phyloP scores from a whole-genome alignment of 176 grass and related monocot genomes.

The Puccinellia tenuiflora region DNA sequence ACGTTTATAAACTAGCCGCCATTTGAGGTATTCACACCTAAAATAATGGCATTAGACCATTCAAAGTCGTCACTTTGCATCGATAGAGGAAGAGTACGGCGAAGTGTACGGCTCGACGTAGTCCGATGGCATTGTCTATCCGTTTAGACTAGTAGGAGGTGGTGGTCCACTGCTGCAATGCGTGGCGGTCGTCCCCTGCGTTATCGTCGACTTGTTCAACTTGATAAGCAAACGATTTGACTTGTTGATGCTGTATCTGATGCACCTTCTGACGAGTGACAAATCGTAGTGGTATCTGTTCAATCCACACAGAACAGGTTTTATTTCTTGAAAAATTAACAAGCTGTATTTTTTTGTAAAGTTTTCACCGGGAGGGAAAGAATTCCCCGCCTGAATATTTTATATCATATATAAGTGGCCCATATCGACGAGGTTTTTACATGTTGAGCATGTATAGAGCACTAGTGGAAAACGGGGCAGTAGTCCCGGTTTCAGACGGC shows the following conservation, averaged over 20 bases:
- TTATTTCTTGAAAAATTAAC: background rate
- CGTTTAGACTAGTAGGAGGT: too few relatives aligned
- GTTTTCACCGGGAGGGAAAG: too few relatives aligned
- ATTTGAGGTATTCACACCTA: background rate
- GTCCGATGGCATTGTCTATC: background rate
- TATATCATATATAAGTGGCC: too few relatives aligned
- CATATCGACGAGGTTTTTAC: too few relatives aligned
- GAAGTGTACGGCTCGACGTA: background rate
- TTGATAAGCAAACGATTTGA: background rate
- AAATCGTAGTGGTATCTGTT: background rate
- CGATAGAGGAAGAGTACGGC: background rate
- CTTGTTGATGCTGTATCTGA: background rate
- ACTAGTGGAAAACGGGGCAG: too few relatives aligned
- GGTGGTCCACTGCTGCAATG: background rate
- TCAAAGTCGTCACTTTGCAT: background rate
- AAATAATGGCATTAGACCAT: background rate
- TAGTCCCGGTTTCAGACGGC: too few relatives aligned
- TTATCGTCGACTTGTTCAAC: background rate
- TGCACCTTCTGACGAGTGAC: background rate
- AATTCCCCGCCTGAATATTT: too few relatives aligned
- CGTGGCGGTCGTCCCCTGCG: background rate
- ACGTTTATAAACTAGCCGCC: background rate
- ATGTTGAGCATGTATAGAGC: too few relatives aligned
- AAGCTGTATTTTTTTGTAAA: too few relatives aligned
- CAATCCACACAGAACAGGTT: background rate